Percentiles rank a stretch among this genome's conserved stretches.
Evolutionary conservation across 83 land plant species (phyloP).

Genomic region (Picea abies): DNA sequence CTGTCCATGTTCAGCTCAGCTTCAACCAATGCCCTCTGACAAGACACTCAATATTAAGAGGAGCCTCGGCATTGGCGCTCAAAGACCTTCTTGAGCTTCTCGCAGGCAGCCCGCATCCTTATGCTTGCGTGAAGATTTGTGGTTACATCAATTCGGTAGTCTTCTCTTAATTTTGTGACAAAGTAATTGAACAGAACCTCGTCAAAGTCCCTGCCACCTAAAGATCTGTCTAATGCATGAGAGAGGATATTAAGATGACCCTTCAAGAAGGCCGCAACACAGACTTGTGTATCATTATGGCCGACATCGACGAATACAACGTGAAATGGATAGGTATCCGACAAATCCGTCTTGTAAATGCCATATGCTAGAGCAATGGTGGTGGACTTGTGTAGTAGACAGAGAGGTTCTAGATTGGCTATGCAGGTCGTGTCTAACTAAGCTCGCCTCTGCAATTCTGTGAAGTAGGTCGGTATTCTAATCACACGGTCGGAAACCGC

Average conservation of each 20-base stretch:
- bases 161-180: constrained; percentile 55
- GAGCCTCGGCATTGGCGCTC: constrained; percentile 82
- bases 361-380: too few species aligned
- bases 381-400: background rate
- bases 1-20: constrained; percentile 64
- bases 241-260: constrained; percentile 35
- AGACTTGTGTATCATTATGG: constrained; percentile 80
- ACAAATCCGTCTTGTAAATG: too few species aligned
- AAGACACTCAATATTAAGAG: too few species aligned
- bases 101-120: constrained; percentile 46
- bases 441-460: constrained; percentile 77
- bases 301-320: constrained; percentile 88
- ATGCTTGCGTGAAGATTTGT: constrained; percentile 25
- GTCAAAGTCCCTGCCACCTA: constrained; percentile 70
- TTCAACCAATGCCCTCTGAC: constrained; percentile 38
- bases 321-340: constrained; percentile 50
- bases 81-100: constrained; percentile 44
- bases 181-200: too few species aligned
- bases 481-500: constrained; percentile 85
- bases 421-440: constrained; percentile 79
- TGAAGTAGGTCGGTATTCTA: constrained; percentile 31
- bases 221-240: constrained; percentile 68
- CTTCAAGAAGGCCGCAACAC: constrained; percentile 74
- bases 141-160: constrained; percentile 66
- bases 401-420: constrained; percentile 72